Percentiles rank a stretch among this genome's conserved stretches.
These are phyloP conservation scores for Geotrichum bryndzae DNA, from an alignment of 1,139 yeast species.

Conservation along the genomic window DNA sequence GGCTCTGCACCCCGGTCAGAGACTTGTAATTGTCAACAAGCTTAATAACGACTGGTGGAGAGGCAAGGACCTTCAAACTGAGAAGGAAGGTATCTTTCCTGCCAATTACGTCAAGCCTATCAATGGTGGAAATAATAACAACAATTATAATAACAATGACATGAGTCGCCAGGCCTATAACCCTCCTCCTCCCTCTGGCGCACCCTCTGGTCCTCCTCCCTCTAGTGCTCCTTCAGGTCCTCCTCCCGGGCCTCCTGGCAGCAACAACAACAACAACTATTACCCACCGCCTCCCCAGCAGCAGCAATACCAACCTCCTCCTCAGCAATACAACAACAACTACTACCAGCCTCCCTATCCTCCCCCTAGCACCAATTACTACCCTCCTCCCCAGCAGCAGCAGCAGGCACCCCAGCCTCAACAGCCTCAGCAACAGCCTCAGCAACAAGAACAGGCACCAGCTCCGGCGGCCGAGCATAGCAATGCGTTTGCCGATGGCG, in stretches of 20 bases:
- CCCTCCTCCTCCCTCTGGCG: constrained; percentile 12
- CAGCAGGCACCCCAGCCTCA: constrained; percentile 16
- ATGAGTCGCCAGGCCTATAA: background rate
- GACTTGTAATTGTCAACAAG: constrained; percentile 62
- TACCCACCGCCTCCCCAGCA: constrained; percentile 18
- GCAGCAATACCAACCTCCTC: constrained; percentile 19
- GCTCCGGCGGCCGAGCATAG: constrained; percentile 18
- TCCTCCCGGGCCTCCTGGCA: background rate
- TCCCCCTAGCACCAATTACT: constrained; percentile 17
- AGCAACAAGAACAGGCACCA: constrained; percentile 14
- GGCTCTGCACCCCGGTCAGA: constrained; percentile 57
- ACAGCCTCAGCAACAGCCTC: constrained; percentile 17
- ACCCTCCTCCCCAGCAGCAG: constrained; percentile 19
- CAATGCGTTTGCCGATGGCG: constrained; percentile 33
- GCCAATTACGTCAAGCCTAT: constrained; percentile 61
- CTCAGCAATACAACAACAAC: constrained; percentile 18
- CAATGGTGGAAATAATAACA: background rate
- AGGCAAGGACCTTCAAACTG: constrained; percentile 51
- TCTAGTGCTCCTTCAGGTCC: no score
- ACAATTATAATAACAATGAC: constrained; percentile 4
- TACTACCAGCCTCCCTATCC: constrained; percentile 18
- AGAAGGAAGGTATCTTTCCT: constrained; percentile 78
- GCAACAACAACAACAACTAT: background rate
- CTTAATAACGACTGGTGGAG: constrained; percentile 89
- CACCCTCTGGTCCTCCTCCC: background rate